Conservation (phyloP, 768 basidiomycete species). For the Austroboletus festivus region DNA sequence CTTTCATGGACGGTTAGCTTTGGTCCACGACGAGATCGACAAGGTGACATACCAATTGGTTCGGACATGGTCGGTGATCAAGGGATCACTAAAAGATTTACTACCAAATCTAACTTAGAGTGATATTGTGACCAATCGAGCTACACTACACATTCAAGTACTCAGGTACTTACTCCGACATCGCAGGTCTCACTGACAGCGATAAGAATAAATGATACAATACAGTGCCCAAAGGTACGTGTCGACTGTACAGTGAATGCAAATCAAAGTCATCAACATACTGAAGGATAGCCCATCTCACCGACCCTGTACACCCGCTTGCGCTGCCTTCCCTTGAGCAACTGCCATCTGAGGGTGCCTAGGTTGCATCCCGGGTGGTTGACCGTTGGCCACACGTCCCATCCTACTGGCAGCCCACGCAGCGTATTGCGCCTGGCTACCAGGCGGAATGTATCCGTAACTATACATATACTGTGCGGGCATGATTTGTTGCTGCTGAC, state of each 20-base stretch:
- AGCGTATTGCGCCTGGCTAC: constrained; percentile 20
- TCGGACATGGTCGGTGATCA: constrained; percentile 24
- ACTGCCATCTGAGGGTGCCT: constrained; percentile 30
- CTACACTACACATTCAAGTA: no score
- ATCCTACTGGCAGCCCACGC: constrained; percentile 21
- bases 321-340: constrained; percentile 32
- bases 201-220: constrained; percentile 8
- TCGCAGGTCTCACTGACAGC: no score
- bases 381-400: constrained; percentile 25
- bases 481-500: constrained; percentile 29
- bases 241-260: constrained; percentile 2
- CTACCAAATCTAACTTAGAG: no score
- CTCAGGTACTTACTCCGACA: no score
- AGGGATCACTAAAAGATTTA: constrained; percentile 3
- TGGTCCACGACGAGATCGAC: not conserved
- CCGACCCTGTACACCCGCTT: constrained; percentile 33
- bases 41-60: constrained; percentile 28
- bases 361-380: constrained; percentile 28
- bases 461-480: constrained; percentile 31
- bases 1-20: constrained; percentile 37
- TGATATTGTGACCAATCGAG: constrained; percentile 10
- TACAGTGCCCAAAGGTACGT: constrained; percentile 12
- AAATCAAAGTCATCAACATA: constrained; percentile 6
- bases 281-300: constrained; percentile 15
- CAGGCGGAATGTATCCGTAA: constrained; percentile 23